phyloP scores from a whole-genome alignment of 176 grass and related monocot genomes.

The Puya raimondii region DNA sequence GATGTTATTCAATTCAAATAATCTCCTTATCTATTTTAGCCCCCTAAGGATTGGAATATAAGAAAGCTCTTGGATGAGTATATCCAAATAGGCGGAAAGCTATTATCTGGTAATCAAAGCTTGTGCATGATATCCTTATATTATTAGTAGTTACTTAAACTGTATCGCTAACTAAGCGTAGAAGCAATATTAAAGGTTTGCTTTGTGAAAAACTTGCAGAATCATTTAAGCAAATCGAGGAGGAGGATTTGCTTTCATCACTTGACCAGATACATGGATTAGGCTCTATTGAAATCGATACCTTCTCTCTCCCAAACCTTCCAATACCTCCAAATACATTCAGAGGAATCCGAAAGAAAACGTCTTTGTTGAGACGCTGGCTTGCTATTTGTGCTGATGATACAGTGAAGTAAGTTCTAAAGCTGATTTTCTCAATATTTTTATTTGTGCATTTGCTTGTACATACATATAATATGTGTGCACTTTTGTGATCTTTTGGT shows the following conservation, averaged over 20 bases:
- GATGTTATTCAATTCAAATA: conserved; percentile 12
- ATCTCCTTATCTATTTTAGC: conserved; percentile 32
- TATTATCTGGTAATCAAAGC: conserved; percentile 48
- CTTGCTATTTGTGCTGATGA: conserved; percentile 81
- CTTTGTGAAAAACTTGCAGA: conserved; percentile 39
- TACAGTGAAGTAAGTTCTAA: conserved; percentile 55
- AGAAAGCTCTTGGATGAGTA: conserved; percentile 69
- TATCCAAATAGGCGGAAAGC: conserved; percentile 41
- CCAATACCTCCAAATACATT: conserved; percentile 56
- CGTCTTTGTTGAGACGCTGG: conserved; percentile 70
- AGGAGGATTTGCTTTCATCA: conserved; percentile 44
- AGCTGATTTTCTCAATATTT: conserved; percentile 6
- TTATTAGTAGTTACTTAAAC: not conserved
- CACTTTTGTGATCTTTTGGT: conserved; percentile 22
- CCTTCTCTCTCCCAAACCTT: conserved; percentile 62
- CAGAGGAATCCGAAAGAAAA: conserved; percentile 76
- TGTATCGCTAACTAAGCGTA: conserved; percentile 1
- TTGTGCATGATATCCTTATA: conserved; percentile 5
- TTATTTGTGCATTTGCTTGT: conserved; percentile 9
- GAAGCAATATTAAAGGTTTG: conserved; percentile 4
- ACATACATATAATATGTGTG: not conserved
- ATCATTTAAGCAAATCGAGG: conserved; percentile 45
- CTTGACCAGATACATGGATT: conserved; percentile 50
- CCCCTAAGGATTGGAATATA: conserved; percentile 61
- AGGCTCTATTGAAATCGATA: conserved; percentile 31